phyloP scores from a whole-genome alignment of 306 rosid genomes.

The Ormosia semicastrata region DNA sequence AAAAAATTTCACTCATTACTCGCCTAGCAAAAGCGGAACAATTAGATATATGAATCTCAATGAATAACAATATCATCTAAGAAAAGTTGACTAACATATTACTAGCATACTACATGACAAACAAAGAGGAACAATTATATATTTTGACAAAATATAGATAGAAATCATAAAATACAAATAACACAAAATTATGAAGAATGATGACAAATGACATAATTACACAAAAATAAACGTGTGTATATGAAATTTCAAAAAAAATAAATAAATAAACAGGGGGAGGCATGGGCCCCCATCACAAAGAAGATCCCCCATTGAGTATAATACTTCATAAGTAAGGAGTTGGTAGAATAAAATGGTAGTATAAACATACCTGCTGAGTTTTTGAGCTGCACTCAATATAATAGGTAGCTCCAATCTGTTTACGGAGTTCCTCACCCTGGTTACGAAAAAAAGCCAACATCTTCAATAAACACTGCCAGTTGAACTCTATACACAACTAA shows the following conservation, averaged over 20 bases:
- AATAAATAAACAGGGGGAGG: too few species aligned
- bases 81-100: too few species aligned
- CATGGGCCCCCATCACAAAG: too few species aligned
- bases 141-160: background rate
- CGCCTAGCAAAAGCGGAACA: too few species aligned
- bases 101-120: too few species aligned
- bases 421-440: conserved; percentile 94
- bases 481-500: conserved; percentile 16
- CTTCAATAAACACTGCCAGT: background rate
- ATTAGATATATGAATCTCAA: too few species aligned
- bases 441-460: conserved; percentile 25
- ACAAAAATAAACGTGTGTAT: background rate
- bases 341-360: conserved; percentile 13
- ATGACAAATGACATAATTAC: background rate
- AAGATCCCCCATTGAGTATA: background rate
- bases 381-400: conserved; percentile 95
- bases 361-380: conserved; percentile 78
- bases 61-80: too few species aligned
- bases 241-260: background rate
- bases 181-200: background rate
- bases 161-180: background rate
- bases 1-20: too few species aligned
- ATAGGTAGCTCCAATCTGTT: conserved; percentile 75
- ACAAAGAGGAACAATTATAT: background rate
- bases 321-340: background rate